Conservation (phyloP, 345 rosid species). For the Psidium guajava region DNA sequence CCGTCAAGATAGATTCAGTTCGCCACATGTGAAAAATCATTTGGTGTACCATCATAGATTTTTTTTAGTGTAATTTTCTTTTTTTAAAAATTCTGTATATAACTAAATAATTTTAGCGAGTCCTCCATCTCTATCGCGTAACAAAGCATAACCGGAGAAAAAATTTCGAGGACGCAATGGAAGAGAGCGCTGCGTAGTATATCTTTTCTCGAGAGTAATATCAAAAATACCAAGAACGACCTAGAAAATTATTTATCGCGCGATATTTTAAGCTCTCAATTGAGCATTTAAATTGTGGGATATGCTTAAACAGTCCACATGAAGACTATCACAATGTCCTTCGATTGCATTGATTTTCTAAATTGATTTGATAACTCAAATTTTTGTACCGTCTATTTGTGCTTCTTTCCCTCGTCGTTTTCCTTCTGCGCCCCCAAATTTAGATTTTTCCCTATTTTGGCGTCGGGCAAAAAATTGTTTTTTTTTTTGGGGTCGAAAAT, state of each 20-base stretch:
- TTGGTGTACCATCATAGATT: not conserved
- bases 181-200: fast-evolving
- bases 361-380: not conserved
- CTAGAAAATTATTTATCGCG: not conserved
- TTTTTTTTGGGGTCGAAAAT: no score
- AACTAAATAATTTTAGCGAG: fast-evolving
- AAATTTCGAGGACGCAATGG: fast-evolving
- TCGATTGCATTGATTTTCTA: not conserved
- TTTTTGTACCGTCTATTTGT: not conserved
- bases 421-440: not conserved
- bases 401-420: not conserved
- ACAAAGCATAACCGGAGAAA: fast-evolving
- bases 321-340: not conserved
- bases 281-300: not conserved
- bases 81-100: not conserved
- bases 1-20: fast-evolving
- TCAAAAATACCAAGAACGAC: fast-evolving
- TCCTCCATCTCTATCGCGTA: fast-evolving
- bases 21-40: not conserved
- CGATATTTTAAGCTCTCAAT: not conserved
- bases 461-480: no score
- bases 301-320: not conserved
- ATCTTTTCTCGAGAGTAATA: not conserved
- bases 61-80: not conserved
- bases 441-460: not conserved